Percentiles rank a stretch among this genome's conserved stretches.
Conservation (phyloP, 2,329 filamentous ascomycete species). For the Phaeosphaeria sp. region DNA sequence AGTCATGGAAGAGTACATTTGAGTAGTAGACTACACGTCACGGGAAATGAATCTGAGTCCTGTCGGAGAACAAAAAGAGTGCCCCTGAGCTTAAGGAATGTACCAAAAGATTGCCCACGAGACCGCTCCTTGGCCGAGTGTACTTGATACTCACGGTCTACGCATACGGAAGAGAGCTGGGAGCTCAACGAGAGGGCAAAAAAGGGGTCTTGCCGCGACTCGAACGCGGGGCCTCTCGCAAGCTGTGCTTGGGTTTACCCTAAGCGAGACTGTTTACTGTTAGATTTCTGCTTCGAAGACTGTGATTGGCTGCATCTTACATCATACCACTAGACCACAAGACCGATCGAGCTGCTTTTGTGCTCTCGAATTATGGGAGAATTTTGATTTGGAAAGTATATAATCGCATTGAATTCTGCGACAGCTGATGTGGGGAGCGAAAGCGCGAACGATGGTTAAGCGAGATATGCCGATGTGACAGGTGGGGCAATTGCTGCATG, state of each 20-base stretch:
- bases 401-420: no score
- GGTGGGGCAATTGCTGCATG: background rate
- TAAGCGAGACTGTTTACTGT: conserved; percentile 61
- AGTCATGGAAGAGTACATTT: no score
- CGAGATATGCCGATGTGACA: background rate
- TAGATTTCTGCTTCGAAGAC: background rate
- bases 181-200: background rate
- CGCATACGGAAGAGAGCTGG: no score
- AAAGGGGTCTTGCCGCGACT: conserved; percentile 10
- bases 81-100: background rate
- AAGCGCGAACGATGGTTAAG: background rate
- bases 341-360: no score
- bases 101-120: background rate
- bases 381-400: no score
- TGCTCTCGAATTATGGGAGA: no score
- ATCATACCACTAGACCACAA: conserved; percentile 71
- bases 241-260: conserved; percentile 47
- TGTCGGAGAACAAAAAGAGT: no score
- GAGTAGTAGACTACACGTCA: no score
- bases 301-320: background rate
- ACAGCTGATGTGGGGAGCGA: background rate
- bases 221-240: conserved; percentile 12
- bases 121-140: no score
- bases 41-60: no score
- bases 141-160: no score